These are phyloP conservation scores for Colletotrichum chlorophyti DNA, from an alignment of 2,329 filamentous ascomycete species.

Conservation along the genomic window DNA sequence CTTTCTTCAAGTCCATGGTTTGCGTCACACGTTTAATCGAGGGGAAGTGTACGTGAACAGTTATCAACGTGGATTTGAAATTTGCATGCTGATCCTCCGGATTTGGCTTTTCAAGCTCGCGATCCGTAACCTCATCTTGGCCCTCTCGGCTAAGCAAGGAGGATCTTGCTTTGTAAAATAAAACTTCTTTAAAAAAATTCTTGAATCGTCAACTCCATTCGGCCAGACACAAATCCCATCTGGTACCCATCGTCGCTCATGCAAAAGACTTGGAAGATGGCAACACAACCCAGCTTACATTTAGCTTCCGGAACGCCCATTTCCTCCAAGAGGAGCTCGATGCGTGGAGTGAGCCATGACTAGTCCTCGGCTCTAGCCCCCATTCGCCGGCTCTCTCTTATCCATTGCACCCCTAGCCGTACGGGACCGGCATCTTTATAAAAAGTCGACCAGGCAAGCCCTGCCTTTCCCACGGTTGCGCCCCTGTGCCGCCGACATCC, in stretches of 20 bases:
- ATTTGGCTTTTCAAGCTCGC: conserved; percentile 22
- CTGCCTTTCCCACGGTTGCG: conserved; percentile 26
- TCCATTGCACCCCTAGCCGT: neutral
- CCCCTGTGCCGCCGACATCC: conserved; percentile 12
- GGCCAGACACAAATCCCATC: conserved; percentile 21
- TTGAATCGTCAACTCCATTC: conserved; percentile 26
- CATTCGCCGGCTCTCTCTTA: conserved; percentile 13
- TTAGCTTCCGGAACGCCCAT: conserved; percentile 29
- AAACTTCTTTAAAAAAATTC: neutral
- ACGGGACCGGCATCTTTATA: conserved; percentile 9
- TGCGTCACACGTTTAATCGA: neutral
- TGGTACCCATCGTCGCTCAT: conserved; percentile 30
- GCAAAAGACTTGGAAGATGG: conserved; percentile 27
- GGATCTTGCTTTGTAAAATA: neutral
- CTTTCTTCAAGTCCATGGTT: neutral
- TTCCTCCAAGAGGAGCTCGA: conserved; percentile 7
- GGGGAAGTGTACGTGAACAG: too few species aligned
- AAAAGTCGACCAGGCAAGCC: conserved; percentile 23
- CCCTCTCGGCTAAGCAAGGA: neutral
- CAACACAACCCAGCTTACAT: conserved; percentile 21
- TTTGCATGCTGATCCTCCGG: conserved; percentile 17
- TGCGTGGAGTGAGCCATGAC: neutral
- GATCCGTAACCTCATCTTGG: neutral
- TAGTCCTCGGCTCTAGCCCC: neutral
- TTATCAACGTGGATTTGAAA: conserved; percentile 7